Evolutionary conservation across 176 grass and related monocot species (phyloP), one percentile per base, ranked within the genome.

Genomic region (Carex myosuroides): DNA sequence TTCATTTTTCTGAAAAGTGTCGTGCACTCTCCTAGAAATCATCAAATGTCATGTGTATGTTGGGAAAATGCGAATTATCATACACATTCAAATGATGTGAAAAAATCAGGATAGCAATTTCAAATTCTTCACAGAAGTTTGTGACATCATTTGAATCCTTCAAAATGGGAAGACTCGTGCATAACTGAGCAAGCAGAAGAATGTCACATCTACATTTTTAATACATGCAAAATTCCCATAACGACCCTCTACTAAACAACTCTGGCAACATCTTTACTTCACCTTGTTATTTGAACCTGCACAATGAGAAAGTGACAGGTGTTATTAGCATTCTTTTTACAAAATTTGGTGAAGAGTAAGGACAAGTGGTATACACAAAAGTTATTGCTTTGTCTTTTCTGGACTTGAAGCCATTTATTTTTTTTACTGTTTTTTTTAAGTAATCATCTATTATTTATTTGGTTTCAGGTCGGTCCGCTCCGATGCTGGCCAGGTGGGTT

Each of bases 401-500:
- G 26, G n/a, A 39, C 0, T 74, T 74, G 29, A 78, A 78, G 13
- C 3, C 16, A 77, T 30, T 56, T 55, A 9, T 44, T 78, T 17
- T 17, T 73, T 20, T 0, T 42, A 1, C 24, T 13, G 20, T 50
- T 52, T 50, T 12, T 41, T 48, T 17, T 78, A 57, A 57, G 17
- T 78, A 32, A 78, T 77, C 1, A 77, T 32, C 26, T 13, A 77
- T 18, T 33, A 72, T 4, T 60, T 33, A 18, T 20, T 50, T 32
- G 82, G n/a, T 69, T 56, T 73, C 56, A 98, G 96, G 89, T 98
- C 10, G 96, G 92, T 33, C 93, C 96, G 59, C 96, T 98, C 1
- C 86, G 96, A 66, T 98, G 96, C 86, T 98, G 96, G 96, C 96
- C 96, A 2, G 96, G 96, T 86, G 96, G 96, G 80, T 89, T 98